phyloP scores from a whole-genome alignment of 345 rosid genomes.

The Pseudoturritis turrita region DNA sequence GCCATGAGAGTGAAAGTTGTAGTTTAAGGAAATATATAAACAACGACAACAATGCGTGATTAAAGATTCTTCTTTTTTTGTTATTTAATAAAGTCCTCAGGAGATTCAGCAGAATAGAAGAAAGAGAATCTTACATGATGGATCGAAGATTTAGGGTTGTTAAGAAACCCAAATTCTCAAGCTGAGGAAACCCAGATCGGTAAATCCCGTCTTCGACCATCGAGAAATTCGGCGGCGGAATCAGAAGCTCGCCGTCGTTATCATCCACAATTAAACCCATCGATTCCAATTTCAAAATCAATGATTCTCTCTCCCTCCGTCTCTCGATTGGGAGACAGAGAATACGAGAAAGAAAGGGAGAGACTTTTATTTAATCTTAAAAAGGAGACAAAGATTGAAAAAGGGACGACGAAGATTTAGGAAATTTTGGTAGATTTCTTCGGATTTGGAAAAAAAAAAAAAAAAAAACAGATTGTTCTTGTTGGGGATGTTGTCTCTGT shows the following conservation, averaged over 20 bases:
- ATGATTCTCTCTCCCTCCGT: slow-evolving; percentile 5
- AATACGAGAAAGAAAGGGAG: not conserved
- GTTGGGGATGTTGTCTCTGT: slow-evolving; percentile 1
- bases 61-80: not conserved
- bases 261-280: slow-evolving; percentile 45
- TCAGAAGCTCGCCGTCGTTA: slow-evolving; percentile 27
- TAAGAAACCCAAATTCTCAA: slow-evolving; percentile 53
- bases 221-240: slow-evolving; percentile 72
- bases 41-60: slow-evolving; percentile 1
- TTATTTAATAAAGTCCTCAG: not conserved
- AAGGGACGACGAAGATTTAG: not conserved
- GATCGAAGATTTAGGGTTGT: slow-evolving; percentile 68
- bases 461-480: not conserved
- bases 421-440: not conserved
- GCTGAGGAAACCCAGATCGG: slow-evolving; percentile 68
- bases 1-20: slow-evolving; percentile 7
- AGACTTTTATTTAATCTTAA: not conserved
- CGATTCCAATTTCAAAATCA: not conserved
- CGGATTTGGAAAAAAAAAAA: not conserved
- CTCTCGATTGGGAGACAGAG: slow-evolving; percentile 1
- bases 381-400: not conserved
- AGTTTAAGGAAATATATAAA: not conserved
- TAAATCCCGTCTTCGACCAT: slow-evolving; percentile 77
- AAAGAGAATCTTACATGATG: slow-evolving; percentile 49
- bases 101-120: slow-evolving; percentile 14